Conservation (phyloP, 2,329 filamentous ascomycete genomes). For the Fusarium haematococcum region DNA sequence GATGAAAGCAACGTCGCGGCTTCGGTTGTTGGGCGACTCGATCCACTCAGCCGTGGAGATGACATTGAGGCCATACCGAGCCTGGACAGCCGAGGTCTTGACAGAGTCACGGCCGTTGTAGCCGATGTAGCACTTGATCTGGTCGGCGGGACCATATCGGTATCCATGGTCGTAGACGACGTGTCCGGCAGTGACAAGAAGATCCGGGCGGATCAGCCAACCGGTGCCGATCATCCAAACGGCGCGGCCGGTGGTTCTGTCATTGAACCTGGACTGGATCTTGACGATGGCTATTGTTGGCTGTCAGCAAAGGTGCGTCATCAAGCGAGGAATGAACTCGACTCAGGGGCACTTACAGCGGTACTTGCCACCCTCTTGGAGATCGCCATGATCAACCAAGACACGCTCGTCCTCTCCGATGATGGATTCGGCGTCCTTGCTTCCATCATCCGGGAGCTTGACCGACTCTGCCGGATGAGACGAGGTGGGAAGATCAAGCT, state of each 20-base stretch:
- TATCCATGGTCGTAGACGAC: slow-evolving; percentile 41
- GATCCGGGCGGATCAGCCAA: slow-evolving; percentile 38
- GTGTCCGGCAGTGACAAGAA: slow-evolving; percentile 41
- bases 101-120: slow-evolving; percentile 41
- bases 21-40: slow-evolving; percentile 17
- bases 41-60: slow-evolving; percentile 42
- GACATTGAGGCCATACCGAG: neutral
- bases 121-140: slow-evolving; percentile 51
- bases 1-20: slow-evolving; percentile 43
- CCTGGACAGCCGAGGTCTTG: neutral
- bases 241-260: neutral
- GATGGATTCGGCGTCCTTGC: slow-evolving; percentile 21
- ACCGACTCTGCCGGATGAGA: slow-evolving; percentile 20
- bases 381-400: slow-evolving; percentile 21
- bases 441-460: slow-evolving; percentile 23
- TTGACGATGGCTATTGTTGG: slow-evolving; percentile 31
- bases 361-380: slow-evolving; percentile 29
- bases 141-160: slow-evolving; percentile 28
- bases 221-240: slow-evolving; percentile 42
- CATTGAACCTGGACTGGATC: slow-evolving; percentile 30
- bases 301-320: neutral
- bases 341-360: slow-evolving; percentile 19
- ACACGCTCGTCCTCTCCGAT: slow-evolving; percentile 26
- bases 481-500: slow-evolving; percentile 13
- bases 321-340: neutral